These are phyloP conservation scores for Pseudogymnoascus sp. DNA, from an alignment of 2,329 filamentous ascomycete species.

Conservation along the genomic window DNA sequence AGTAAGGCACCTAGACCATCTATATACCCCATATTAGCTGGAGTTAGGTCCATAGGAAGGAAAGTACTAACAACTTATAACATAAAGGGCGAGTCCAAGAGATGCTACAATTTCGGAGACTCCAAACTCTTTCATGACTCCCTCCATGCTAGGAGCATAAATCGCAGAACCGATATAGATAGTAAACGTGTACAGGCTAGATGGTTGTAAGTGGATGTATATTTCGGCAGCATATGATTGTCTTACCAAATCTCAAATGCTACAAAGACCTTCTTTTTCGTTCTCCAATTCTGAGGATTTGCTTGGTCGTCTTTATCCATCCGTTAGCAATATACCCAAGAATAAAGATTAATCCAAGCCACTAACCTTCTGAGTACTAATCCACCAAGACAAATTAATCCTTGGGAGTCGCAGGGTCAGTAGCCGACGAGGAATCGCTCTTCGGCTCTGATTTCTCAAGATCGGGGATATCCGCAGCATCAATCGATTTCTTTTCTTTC, in stretches of 20 bases:
- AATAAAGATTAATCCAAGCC: not conserved
- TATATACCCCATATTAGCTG: not conserved
- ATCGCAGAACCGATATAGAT: slow-evolving; percentile 48
- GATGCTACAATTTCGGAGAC: slow-evolving; percentile 40
- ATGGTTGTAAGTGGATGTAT: slow-evolving; percentile 35
- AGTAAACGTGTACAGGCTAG: slow-evolving; percentile 41
- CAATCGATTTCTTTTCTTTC: slow-evolving; percentile 24
- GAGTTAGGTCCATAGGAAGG: not conserved
- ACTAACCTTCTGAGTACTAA: slow-evolving; percentile 14
- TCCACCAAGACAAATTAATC: slow-evolving; percentile 30
- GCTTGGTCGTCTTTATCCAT: slow-evolving; percentile 22
- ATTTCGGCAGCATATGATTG: slow-evolving; percentile 11
- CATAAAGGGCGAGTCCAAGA: slow-evolving; percentile 45
- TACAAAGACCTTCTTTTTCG: slow-evolving; percentile 16
- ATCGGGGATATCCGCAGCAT: slow-evolving; percentile 30
- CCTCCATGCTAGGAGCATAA: slow-evolving; percentile 40
- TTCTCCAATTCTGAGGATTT: slow-evolving; percentile 30
- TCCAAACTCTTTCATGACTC: slow-evolving; percentile 38
- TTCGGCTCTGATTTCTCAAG: not conserved
- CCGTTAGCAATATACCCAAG: not conserved
- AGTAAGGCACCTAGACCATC: slow-evolving; percentile 55
- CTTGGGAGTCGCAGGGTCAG: slow-evolving; percentile 25
- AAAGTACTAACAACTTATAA: slow-evolving; percentile 22
- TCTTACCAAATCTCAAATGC: slow-evolving; percentile 24
- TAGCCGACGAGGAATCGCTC: not conserved